These are phyloP conservation scores for Verticillium nubilum DNA, from an alignment of 2,329 filamentous ascomycete species.

Conservation along the genomic window DNA sequence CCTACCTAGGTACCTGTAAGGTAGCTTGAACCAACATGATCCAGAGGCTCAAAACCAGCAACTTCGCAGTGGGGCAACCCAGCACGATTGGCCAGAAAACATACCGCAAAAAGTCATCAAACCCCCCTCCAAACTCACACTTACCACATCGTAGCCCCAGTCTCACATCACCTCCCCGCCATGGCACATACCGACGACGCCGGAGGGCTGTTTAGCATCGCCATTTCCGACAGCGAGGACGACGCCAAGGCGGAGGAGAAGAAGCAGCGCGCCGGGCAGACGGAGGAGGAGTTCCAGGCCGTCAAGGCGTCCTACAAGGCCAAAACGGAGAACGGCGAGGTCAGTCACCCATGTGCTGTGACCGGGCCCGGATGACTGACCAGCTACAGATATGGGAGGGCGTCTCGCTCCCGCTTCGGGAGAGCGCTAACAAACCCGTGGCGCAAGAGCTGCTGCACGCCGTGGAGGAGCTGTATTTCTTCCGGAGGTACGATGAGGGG, in stretches of 20 bases:
- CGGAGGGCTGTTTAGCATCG: conserved; percentile 25
- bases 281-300: conserved; percentile 42
- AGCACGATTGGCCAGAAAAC: no score
- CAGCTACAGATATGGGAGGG: conserved; percentile 35
- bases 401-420: conserved; percentile 33
- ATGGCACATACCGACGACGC: conserved; percentile 16
- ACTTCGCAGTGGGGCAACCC: no score
- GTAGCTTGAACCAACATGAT: no score
- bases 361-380: background rate
- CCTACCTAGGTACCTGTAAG: no score
- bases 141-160: background rate
- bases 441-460: conserved; percentile 48
- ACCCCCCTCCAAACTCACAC: background rate
- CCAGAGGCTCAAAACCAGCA: no score
- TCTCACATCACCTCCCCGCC: background rate
- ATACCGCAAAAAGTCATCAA: background rate
- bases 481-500: conserved; percentile 39
- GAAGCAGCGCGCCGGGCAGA: conserved; percentile 32
- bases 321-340: conserved; percentile 51
- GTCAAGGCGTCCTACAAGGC: conserved; percentile 38
- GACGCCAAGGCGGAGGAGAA: conserved; percentile 20
- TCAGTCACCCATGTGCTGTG: conserved; percentile 21
- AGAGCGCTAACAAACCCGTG: conserved; percentile 35
- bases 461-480: conserved; percentile 54
- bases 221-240: conserved; percentile 25